phyloP scores from a whole-genome alignment of 2,329 filamentous ascomycete species.

The Sporothrix sp. region DNA sequence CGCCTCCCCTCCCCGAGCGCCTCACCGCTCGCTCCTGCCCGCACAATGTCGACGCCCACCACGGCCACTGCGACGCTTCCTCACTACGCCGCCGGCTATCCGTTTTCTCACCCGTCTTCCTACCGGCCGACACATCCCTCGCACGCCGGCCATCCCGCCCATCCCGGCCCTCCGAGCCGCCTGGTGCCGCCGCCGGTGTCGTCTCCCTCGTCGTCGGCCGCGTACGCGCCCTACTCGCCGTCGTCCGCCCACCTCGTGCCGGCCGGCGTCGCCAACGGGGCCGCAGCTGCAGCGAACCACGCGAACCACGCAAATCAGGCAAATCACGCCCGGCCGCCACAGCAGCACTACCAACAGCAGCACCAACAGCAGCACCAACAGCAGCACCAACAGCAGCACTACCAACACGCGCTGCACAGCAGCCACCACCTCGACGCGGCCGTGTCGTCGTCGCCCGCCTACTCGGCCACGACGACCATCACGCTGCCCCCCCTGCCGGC shows the following conservation, averaged over 20 bases:
- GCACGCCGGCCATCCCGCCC: not conserved
- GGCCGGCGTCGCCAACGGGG: conserved; percentile 11
- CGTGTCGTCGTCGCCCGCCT: conserved; percentile 23
- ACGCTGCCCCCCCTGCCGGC: conserved; percentile 5
- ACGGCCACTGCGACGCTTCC: conserved; percentile 65
- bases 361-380: conserved; percentile 3
- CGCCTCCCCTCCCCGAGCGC: not conserved
- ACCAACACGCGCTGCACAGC: conserved; percentile 13
- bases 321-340: conserved; percentile 5
- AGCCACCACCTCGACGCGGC: not conserved
- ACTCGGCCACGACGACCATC: conserved; percentile 14
- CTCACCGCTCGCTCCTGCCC: conserved; percentile 5
- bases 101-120: conserved; percentile 41
- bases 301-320: conserved; percentile 11
- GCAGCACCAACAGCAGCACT: conserved; percentile 14
- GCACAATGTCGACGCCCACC: conserved; percentile 71
- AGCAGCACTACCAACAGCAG: not conserved
- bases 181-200: conserved; percentile 26
- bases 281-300: conserved; percentile 5
- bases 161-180: conserved; percentile 19
- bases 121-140: conserved; percentile 25
- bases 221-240: conserved; percentile 21
- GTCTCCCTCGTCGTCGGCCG: conserved; percentile 20
- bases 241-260: conserved; percentile 12
- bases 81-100: conserved; percentile 57